Evolutionary conservation across 139 green algal species (phyloP).

Genomic region (Deuterostichococcus epilithicus): DNA sequence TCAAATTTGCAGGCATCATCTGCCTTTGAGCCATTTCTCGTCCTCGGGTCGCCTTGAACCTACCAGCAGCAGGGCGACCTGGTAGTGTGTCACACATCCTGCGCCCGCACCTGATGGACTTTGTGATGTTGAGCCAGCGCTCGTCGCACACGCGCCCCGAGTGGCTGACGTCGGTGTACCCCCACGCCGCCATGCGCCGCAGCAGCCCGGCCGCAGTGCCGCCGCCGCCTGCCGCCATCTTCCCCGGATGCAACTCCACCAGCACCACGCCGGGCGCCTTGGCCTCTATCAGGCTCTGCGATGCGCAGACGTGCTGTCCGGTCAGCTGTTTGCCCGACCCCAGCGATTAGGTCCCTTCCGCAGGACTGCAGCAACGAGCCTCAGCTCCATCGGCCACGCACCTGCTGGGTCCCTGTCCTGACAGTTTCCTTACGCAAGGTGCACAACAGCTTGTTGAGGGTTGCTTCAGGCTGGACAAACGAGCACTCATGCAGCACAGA

Average conservation of each 20-base stretch:
- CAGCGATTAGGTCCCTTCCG: too few species aligned
- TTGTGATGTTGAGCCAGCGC: slow-evolving; percentile 67
- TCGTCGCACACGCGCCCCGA: slow-evolving; percentile 70
- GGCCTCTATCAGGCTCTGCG: slow-evolving; percentile 9
- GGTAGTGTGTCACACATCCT: not conserved
- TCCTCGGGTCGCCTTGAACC: too few species aligned
- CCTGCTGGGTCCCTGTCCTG: too few species aligned
- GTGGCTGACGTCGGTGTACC: slow-evolving; percentile 72
- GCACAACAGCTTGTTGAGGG: too few species aligned
- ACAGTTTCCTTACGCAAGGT: too few species aligned
- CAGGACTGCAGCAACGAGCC: too few species aligned
- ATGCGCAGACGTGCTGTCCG: too few species aligned
- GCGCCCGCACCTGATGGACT: slow-evolving; percentile 19
- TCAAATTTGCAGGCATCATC: too few species aligned
- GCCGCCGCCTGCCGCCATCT: slow-evolving; percentile 41
- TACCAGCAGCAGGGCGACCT: too few species aligned
- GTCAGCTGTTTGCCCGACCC: not conserved
- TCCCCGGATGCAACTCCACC: slow-evolving; percentile 57
- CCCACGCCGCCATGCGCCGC: slow-evolving; percentile 49
- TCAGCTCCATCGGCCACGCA: too few species aligned
- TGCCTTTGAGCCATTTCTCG: too few species aligned
- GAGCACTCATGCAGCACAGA: slow-evolving; percentile 5
- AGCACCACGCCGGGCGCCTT: slow-evolving; percentile 52
- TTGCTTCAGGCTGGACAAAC: too few species aligned
- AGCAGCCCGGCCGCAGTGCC: slow-evolving; percentile 42